Percentiles rank a stretch among this genome's conserved stretches.
phyloP scores from a whole-genome alignment of 805 yeast genomes.

The Myxozyma melibiosi region DNA sequence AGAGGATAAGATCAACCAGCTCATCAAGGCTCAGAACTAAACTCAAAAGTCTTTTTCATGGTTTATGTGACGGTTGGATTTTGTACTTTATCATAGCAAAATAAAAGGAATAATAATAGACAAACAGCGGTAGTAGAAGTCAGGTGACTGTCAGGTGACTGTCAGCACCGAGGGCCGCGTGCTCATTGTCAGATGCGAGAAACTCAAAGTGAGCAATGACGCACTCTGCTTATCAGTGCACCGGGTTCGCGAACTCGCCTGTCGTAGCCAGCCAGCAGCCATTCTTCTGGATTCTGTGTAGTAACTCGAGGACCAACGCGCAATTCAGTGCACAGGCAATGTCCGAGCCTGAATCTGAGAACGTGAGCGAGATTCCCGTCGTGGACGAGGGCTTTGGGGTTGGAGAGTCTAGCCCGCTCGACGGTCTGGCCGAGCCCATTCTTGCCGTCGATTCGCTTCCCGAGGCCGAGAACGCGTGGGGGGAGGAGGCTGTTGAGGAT shows the following conservation, averaged over 20 bases:
- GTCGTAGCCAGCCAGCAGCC: too few species aligned
- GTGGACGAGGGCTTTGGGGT: not conserved
- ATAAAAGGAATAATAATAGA: not conserved
- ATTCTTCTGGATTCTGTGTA: too few species aligned
- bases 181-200: not conserved
- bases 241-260: not conserved
- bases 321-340: not conserved
- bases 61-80: not conserved
- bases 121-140: not conserved
- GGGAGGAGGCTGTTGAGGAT: not conserved
- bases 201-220: not conserved
- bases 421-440: not conserved
- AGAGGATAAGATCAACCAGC: conserved; percentile 74
- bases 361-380: not conserved
- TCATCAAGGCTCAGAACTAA: conserved; percentile 47
- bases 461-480: conserved; percentile 5
- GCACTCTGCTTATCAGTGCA: not conserved
- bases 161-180: too few species aligned
- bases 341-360: not conserved
- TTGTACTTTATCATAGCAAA: not conserved
- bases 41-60: conserved; percentile 1
- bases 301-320: not conserved
- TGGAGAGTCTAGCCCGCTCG: not conserved
- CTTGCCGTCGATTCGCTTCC: not conserved
- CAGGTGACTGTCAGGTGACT: conserved; percentile 2